Conservation (phyloP, 140 eudicot genomes). For the Anethum foeniculum region DNA sequence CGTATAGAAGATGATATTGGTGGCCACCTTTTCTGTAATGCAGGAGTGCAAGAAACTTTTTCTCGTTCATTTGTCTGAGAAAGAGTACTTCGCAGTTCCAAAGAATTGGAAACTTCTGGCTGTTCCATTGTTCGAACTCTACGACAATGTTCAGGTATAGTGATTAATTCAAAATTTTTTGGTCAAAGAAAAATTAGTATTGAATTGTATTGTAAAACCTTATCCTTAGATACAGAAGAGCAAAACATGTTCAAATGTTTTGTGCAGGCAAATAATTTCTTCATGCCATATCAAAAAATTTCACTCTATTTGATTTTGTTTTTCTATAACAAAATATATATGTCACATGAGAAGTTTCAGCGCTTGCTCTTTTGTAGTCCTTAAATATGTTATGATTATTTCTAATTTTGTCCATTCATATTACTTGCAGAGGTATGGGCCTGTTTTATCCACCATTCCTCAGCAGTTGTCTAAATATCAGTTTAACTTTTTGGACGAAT, state of each 20-base stretch:
- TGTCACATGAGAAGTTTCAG: too few species aligned
- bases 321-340: too few species aligned
- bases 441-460: slow-evolving; percentile 24
- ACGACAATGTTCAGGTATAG: slow-evolving; percentile 85
- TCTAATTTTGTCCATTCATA: not conserved
- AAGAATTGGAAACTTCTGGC: slow-evolving; percentile 88
- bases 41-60: slow-evolving; percentile 83
- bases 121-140: slow-evolving; percentile 90
- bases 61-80: slow-evolving; percentile 81
- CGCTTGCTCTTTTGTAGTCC: too few species aligned
- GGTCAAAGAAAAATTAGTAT: not conserved
- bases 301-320: too few species aligned
- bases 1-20: too few species aligned
- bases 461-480: slow-evolving; percentile 52
- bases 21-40: not conserved
- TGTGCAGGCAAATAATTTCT: not conserved
- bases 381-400: not conserved
- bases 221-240: not conserved
- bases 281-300: not conserved
- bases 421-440: slow-evolving; percentile 70
- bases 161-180: not conserved
- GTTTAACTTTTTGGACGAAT: slow-evolving; percentile 55
- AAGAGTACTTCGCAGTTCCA: slow-evolving; percentile 94
- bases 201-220: not conserved
- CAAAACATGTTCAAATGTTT: not conserved